Conservation (phyloP, 2,329 filamentous ascomycete species). For the Sporothrix dimorphospora region DNA sequence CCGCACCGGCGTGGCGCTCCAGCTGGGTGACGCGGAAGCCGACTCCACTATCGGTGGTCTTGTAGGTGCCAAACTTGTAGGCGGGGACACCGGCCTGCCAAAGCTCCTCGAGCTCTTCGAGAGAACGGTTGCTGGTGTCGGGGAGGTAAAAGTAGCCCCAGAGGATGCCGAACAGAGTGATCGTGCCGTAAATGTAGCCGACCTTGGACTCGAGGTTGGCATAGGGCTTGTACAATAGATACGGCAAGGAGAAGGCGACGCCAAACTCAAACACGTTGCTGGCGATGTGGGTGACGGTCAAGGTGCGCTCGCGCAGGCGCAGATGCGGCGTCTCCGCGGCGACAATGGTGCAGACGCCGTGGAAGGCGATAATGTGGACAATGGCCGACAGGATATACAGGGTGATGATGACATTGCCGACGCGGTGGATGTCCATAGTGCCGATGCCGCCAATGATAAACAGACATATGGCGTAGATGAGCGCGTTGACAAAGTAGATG, state of each 20-base stretch:
- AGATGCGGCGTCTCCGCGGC: conserved; percentile 30
- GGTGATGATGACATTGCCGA: conserved; percentile 25
- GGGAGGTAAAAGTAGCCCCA: conserved; percentile 33
- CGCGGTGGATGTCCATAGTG: conserved; percentile 24
- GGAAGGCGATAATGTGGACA: conserved; percentile 28
- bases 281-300: conserved; percentile 25
- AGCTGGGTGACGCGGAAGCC: conserved; percentile 29
- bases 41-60: conserved; percentile 12
- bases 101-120: conserved; percentile 34
- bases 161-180: conserved; percentile 24
- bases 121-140: conserved; percentile 28
- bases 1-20: conserved; percentile 28
- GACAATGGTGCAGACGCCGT: conserved; percentile 29
- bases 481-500: conserved; percentile 24
- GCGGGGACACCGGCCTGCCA: conserved; percentile 28
- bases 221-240: conserved; percentile 29
- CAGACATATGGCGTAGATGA: conserved; percentile 25
- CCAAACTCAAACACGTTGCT: conserved; percentile 28
- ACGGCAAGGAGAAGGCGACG: conserved; percentile 30
- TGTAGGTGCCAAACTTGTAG: conserved; percentile 25
- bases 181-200: conserved; percentile 35
- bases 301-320: conserved; percentile 30
- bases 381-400: conserved; percentile 29
- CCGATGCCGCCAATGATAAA: conserved; percentile 31
- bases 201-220: conserved; percentile 30